A percentile compares a stretch with the other conserved stretches of the same genome.
Conservation (phyloP, 2,329 filamentous ascomycete genomes). For the Ophiostoma sp. region DNA sequence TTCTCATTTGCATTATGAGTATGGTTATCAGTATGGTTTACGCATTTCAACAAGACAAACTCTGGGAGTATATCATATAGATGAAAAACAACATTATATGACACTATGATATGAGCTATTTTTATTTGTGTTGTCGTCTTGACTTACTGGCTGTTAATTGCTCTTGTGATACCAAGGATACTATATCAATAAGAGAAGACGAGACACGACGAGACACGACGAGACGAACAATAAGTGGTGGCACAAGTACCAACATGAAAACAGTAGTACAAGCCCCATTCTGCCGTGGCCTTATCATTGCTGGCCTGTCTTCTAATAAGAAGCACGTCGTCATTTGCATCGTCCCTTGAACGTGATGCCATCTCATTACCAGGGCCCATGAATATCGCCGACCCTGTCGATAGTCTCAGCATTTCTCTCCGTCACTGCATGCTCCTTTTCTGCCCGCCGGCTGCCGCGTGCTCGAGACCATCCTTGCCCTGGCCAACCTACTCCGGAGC, state of each 20-base stretch:
- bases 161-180: neutral
- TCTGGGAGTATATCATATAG: neutral
- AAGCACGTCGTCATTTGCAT: too few species aligned
- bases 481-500: neutral
- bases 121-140: neutral
- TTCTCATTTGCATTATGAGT: neutral
- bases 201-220: neutral
- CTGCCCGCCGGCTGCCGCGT: neutral
- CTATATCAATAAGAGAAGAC: neutral
- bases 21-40: slow-evolving; percentile 3
- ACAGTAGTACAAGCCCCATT: neutral
- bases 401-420: neutral
- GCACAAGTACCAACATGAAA: neutral
- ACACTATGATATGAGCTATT: neutral
- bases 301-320: too few species aligned
- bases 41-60: slow-evolving; percentile 13
- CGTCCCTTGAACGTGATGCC: neutral
- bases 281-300: neutral
- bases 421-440: neutral
- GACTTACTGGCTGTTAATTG: neutral
- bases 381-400: neutral
- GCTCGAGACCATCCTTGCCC: neutral
- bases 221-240: neutral
- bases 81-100: neutral
- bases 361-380: neutral